Base-by-base conservation (phyloP, 352 stramenopile species). In the Phytophthora vignae region DNA sequence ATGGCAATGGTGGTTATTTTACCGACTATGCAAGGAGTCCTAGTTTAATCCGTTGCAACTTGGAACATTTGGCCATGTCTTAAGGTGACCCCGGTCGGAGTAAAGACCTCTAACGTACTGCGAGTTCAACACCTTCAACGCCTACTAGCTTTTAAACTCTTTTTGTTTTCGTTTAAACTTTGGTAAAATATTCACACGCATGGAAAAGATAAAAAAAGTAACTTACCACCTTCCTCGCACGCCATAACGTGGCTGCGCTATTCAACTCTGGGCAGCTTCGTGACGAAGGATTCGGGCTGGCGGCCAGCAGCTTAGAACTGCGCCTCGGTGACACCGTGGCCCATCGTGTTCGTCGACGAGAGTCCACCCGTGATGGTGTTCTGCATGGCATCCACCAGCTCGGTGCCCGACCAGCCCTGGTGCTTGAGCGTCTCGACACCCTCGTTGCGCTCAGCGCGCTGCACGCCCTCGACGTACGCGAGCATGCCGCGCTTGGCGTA, bases 341-440 rank as follows among this genome's bases (percentile, higher is more conserved):
- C 96, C 96, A 99, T 99, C 69, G 97, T 98, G 77, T 98, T 98
- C 46, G 97, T 99, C 53, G 94, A 99, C 61, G 92, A 98, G 19
- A 98, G 81, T 63, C 97, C 98, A 59, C 97, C 96, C 38, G 94
- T 99, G 65, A 98, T 93, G 29, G 97, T 97, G 83, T 98, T 99
- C 77, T 95, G 86, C 92, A 99, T 97, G 11, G 88, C 88, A 80
- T 99, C 98, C 59, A 99, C 92, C 53, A 98, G 91, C 65, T 99
- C 97, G 15, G 97, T 98, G 49, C 98, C 98, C 64, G 91, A 98
- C 97, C 97, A 99, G 73, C 95, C 97, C 84, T 99, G 98, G 86
- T 99, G 98, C 65, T 97, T 99, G 42, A 99, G 82, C 40, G 98
- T 94, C 82, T 99, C 96, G 15, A 99, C 95, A 52, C 95, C 87